Conservation (phyloP, 1,284 basidiomycete species). For the Melanopsichium pennsylvanicum region DNA sequence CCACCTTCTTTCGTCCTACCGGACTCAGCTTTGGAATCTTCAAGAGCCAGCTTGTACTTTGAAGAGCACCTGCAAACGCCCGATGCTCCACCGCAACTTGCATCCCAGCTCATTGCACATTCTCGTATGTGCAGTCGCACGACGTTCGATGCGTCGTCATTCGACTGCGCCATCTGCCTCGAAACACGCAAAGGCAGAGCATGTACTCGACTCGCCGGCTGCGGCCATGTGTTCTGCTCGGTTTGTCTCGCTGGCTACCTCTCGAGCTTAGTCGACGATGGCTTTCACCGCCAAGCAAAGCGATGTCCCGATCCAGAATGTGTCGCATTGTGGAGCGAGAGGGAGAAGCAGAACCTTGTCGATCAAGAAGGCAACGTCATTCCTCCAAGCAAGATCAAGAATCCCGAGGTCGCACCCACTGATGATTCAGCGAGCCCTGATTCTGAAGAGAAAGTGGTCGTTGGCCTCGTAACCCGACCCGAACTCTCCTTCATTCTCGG, state of each 20-base stretch:
- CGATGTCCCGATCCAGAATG: conserved; percentile 49
- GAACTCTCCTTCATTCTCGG: conserved; percentile 33
- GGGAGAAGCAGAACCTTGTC: conserved; percentile 37
- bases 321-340: conserved; percentile 31
- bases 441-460: neutral
- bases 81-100: conserved; percentile 12
- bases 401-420: neutral
- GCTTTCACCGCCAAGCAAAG: conserved; percentile 39
- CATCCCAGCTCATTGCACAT: conserved; percentile 26
- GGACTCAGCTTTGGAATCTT: neutral
- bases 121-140: conserved; percentile 35
- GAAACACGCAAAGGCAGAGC: conserved; percentile 42
- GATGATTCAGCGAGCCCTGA: neutral
- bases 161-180: conserved; percentile 50
- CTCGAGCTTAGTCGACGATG: conserved; percentile 39
- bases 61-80: conserved; percentile 15
- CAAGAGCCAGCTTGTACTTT: conserved; percentile 6
- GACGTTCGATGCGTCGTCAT: conserved; percentile 34
- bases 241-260: conserved; percentile 43
- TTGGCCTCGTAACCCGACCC: conserved; percentile 20
- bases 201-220: conserved; percentile 30
- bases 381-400: neutral
- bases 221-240: conserved; percentile 49
- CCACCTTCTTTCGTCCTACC: conserved; percentile 6
- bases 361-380: conserved; percentile 37